Evolutionary conservation across 2,329 filamentous ascomycete genomes (phyloP), one percentile per base, ranked within the genome.

Genomic region (Aspergillus ruber): DNA sequence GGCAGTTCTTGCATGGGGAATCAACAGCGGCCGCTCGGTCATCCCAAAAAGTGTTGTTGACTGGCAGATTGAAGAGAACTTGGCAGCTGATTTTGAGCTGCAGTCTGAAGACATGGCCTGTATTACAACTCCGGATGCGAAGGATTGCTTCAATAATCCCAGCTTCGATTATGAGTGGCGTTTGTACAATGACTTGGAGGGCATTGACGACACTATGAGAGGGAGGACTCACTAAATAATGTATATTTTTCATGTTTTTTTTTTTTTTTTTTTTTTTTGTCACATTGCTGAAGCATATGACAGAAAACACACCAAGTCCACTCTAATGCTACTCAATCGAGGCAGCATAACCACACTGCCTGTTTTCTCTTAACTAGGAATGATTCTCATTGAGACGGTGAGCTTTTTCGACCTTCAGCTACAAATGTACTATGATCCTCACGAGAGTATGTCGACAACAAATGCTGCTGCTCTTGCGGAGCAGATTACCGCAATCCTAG

Each of bases 91-190:
- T 43, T 58, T 62, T 39, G 49, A 54, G 38, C 35, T 62, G 15
- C 32, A 51, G 25, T 13, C 39, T 13, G 55, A 53, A 23, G 55
- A 60, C 36, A 53, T 61, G 55, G 45, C 42, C 10, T 32, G 41
- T 7, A 51, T 58, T 42, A 54, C 47, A 6, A 50, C 47, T 1
- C 13, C 58, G 23, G 78, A 82, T 57, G 79, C 75, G 66, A 79
- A 80, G 64, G 43, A 79, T 52, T 62, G 79, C 39, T 80, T 81
- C 57, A 81, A 80, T 50, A 76, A 81, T 56, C 71, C 77, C 0
- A 58, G 52, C 13, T 44, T 57, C 20, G 58, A 60, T 39, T 60
- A 59, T 35, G 44, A 49, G 29, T 60, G 52, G 45, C 49, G 51
- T 29, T 48, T 50, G 43, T 50, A 50, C 17, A 41, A 39, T 40